Base-by-base conservation (phyloP, 352 stramenopile genomes). In the Globisporangium emineosum region DNA sequence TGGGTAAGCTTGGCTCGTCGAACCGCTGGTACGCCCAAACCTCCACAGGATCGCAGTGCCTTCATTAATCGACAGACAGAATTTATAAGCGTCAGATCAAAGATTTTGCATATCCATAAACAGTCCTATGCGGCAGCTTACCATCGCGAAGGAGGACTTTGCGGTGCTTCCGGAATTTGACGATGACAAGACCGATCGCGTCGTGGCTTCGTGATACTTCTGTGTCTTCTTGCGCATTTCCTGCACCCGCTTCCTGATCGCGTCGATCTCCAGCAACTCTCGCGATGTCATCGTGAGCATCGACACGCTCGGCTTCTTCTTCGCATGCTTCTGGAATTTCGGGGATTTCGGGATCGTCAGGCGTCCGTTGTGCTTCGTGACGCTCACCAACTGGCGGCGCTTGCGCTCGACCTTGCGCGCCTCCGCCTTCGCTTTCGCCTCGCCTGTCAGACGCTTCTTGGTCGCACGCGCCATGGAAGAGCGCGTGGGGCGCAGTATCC, bases 291-390 rank as follows among this genome's bases (percentile, higher is more conserved):
- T 72, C 25, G 81, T 92, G 30, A 92, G 68, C 70, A 77, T 74
- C 21, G 71, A 70, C 5, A 75, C 77, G 43, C 68, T 65, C 17
- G 78, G 55, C 3, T 54, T 54, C 60, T 75, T 83, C 52, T 74
- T 79, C 3, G 71, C 42, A 19, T 68, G 50, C n/a, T 60, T 53
- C 30, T 77, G 72, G 52, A 92, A 83, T 62, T 92, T 89, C 30
- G 83, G 83, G 49, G 79, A 89, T 65, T 81, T 68, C 8, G 83
- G 83, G 50, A 92, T 81, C 49, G 83, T 92, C 27, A 92, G 70
- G 5, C 73, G 76, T 1, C 77, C 77, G 27, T 83, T 86, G 45
- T 81, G 71, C 66, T 86, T 86, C 45, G 77, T 72, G 45, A 82
- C 62, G 21, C 75, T 73, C 40, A 67, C 52, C 32, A 82, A 54